Base-by-base conservation (phyloP, 192 early-diverging fungal genomes). In the Oehlia diaphana region DNA sequence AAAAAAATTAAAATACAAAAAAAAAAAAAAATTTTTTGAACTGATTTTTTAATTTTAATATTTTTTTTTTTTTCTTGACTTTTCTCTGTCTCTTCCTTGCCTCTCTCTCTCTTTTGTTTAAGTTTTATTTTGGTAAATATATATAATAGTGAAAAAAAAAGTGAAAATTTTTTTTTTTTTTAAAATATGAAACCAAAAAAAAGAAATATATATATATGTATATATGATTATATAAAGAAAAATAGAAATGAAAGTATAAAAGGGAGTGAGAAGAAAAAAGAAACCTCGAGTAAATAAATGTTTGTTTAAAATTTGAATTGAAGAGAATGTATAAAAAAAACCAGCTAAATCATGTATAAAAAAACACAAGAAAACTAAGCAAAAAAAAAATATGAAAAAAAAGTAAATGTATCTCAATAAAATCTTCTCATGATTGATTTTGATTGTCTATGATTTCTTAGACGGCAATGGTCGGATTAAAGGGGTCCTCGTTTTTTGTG, bases 141-240 rank as follows among this genome's bases (percentile, higher is more conserved):
- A 58, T 58, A 58, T 58, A 58, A 58, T 58, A 4, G 53, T 14
- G 53, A 58, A 58, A 58, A 58, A 58, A 69, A 67, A 84, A 71
- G 37, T 35, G 44, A 31, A n/a, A 78, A 33, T 26, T 26, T 26
- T 26, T 26, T 53, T 53, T 53, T 58, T 58, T 58, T 58, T 58
- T 19, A 58, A 58, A 19, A 58, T 80, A 84, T 84, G 77, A 77
- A 78, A 69, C 39, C 35, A 14, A 58, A 63, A 72, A 62, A 64
- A 80, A 49, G 28, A 79, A 39, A 49, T 47, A 35, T 44, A 61
- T 79, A 71, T 71, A 37, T 58, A 44, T 44, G 9, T 44, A 9
- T 44, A 44, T n/a, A 72, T 42, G 66, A 78, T 69, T 44, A 78
- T 63, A 61, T 26, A 44, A 49, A 63, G 19, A 62, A 50, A 72